Percentiles rank a stretch among this genome's conserved stretches.
These are phyloP conservation scores for Tilletiopsis washingtonensis DNA, from an alignment of 1,284 basidiomycete species.

Conservation along the genomic window DNA sequence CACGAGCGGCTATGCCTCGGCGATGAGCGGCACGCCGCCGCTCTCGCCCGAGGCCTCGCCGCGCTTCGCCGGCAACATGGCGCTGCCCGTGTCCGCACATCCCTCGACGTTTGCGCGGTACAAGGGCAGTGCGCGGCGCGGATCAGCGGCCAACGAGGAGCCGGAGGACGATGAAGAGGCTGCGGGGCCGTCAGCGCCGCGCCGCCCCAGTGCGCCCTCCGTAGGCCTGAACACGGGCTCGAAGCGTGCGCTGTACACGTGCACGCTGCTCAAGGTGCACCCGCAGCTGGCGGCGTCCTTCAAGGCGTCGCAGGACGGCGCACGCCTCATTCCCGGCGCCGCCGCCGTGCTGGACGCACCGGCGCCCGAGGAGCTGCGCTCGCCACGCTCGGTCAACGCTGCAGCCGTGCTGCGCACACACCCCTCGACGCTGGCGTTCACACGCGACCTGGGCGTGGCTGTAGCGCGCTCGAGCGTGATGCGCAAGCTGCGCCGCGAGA, in stretches of 20 bases:
- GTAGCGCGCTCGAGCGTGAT: conserved; percentile 25
- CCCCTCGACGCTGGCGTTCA: conserved; percentile 12
- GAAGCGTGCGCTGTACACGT: conserved; percentile 34
- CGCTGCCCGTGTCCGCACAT: background rate
- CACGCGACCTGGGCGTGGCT: conserved; percentile 18
- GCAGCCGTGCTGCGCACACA: conserved; percentile 10
- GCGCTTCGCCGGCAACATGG: background rate
- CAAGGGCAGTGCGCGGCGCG: too few relatives aligned
- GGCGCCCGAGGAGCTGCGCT: conserved; percentile 15
- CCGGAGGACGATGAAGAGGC: too few relatives aligned
- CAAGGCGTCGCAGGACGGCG: conserved; percentile 8
- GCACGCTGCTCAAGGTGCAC: conserved; percentile 38
- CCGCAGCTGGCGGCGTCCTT: conserved; percentile 19
- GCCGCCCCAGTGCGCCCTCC: background rate
- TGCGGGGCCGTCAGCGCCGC: too few relatives aligned
- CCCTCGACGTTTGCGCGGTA: background rate
- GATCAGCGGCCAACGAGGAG: too few relatives aligned
- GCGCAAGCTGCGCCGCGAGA: conserved; percentile 18
- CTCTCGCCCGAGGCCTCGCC: background rate
- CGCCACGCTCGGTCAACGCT: conserved; percentile 31
- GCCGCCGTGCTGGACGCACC: background rate
- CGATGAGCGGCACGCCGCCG: background rate
- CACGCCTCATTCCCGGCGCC: conserved; percentile 8
- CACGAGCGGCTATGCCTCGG: background rate
- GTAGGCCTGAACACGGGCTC: conserved; percentile 23